Evolutionary conservation across 2,329 filamentous ascomycete species (phyloP).

Genomic region (Huntiella omanensis): DNA sequence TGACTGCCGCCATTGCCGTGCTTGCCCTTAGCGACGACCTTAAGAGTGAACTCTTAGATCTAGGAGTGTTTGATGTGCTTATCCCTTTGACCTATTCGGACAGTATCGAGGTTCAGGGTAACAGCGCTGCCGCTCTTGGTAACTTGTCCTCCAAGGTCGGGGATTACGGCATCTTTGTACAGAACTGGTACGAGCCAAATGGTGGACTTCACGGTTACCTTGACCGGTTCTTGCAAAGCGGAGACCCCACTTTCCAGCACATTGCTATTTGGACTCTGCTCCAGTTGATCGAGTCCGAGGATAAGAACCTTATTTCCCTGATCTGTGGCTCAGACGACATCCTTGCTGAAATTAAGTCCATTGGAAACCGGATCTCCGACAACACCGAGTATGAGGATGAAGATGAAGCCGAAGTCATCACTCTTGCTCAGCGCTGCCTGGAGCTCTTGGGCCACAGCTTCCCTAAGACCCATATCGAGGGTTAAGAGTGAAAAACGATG

Average conservation of each 20-base stretch:
- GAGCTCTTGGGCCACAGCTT: constrained; percentile 63
- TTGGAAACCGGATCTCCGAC: constrained; percentile 71
- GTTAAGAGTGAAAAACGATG: constrained; percentile 24
- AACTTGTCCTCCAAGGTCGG: constrained; percentile 96
- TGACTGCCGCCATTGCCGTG: constrained; percentile 98
- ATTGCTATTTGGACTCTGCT: constrained; percentile 97
- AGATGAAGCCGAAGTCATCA: constrained; percentile 83
- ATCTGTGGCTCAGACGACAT: constrained; percentile 85
- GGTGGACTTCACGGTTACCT: constrained; percentile 94
- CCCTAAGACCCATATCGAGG: constrained; percentile 68
- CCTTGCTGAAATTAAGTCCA: constrained; percentile 76
- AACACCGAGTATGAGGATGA: constrained; percentile 53
- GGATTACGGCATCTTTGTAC: constrained; percentile 89
- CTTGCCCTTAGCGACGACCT: constrained; percentile 88
- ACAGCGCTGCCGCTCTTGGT: constrained; percentile 86
- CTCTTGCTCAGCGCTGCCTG: constrained; percentile 72
- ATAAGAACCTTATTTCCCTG: constrained; percentile 68
- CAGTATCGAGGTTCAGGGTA: constrained; percentile 95
- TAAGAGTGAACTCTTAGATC: constrained; percentile 72
- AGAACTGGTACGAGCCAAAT: constrained; percentile 81
- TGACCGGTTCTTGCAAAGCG: constrained; percentile 77
- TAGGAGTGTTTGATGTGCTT: constrained; percentile 89
- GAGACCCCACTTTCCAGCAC: constrained; percentile 94
- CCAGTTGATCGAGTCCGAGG: constrained; percentile 87
- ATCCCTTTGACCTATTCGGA: constrained; percentile 89